Base-by-base conservation (phyloP, 352 stramenopile genomes). In the Pseudoperonospora humuli region DNA sequence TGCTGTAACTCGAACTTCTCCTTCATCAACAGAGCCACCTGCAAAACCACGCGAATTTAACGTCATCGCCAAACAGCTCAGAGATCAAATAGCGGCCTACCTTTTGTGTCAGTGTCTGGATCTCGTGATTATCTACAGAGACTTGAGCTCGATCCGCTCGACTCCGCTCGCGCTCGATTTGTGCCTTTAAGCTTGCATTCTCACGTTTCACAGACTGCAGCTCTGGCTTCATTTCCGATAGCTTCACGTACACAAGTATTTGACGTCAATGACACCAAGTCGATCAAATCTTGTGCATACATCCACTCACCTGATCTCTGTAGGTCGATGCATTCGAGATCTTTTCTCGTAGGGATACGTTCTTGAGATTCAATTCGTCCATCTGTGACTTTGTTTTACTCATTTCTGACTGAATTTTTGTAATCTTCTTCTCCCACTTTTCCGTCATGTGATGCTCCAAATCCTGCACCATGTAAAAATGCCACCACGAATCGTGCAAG, bases 361-460 rank as follows among this genome's bases (percentile, higher is more conserved):
- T 93, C 41, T 93, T 93, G 14, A 88, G 39, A 19, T 72, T 72
- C 7, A 86, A 29, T n/a, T 84, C 78, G 28, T 93, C 76, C 40
- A 86, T 59, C 28, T 91, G 79, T 6, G 66, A 48, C 43, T 87
- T 88, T 8, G 61, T 66, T 44, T 75, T 86, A 25, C 54, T 66
- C 51, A 75, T 59, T 29, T 93, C 81, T 0, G 63, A 51, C 35
- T 85, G 72, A 19, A 85, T 67, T 31, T 84, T 86, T 2, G 54
- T 57, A 5, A 93, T 44, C 35, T 85, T 84, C 19, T 77, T 74
- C 41, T 88, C 75, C 81, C 81, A 91, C 28, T 83, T 78, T 1
- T 88, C 72, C 7, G 77, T 73, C 15, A 86, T 65, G 31, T 84
- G 70, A 21, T 76, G 53, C 32, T 81, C 67, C 3, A 80, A 59